These are phyloP conservation scores for Pseudopithomyces chartarum DNA, from an alignment of 2,329 filamentous ascomycete genomes.

Conservation along the genomic window DNA sequence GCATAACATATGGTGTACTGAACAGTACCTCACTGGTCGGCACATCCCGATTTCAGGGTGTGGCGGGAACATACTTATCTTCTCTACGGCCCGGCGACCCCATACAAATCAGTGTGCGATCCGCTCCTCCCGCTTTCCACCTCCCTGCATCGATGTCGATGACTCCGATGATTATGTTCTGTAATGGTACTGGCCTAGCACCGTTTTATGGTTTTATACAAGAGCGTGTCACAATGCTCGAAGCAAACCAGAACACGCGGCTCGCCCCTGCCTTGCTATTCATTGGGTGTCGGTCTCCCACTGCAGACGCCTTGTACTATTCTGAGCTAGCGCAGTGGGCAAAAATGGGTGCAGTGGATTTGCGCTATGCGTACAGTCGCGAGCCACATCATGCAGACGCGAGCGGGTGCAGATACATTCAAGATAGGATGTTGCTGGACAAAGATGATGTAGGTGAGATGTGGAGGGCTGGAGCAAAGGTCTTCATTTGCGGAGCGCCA, in stretches of 20 bases:
- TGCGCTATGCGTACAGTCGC: conserved; percentile 44
- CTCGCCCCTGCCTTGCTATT: conserved; percentile 61
- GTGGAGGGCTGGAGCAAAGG: conserved; percentile 16
- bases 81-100: neutral
- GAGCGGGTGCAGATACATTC: conserved; percentile 36
- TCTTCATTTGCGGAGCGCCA: conserved; percentile 16
- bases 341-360: conserved; percentile 59
- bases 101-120: conserved; percentile 23
- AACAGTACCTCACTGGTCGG: conserved; percentile 36
- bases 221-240: conserved; percentile 22
- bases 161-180: conserved; percentile 53
- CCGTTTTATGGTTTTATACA: conserved; percentile 32
- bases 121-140: conserved; percentile 41
- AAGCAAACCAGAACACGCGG: neutral
- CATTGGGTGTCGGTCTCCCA: conserved; percentile 61
- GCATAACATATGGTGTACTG: conserved; percentile 69
- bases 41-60: conserved; percentile 40
- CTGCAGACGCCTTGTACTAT: conserved; percentile 62
- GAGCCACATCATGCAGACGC: neutral
- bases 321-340: conserved; percentile 64
- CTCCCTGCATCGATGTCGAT: conserved; percentile 33
- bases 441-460: conserved; percentile 7
- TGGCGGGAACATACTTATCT: conserved; percentile 40
- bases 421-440: conserved; percentile 17
- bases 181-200: conserved; percentile 28